Evolutionary conservation across 495 filamentous ascomycete genomes (phyloP).

Genomic region (Lentithecium fluviatile): DNA sequence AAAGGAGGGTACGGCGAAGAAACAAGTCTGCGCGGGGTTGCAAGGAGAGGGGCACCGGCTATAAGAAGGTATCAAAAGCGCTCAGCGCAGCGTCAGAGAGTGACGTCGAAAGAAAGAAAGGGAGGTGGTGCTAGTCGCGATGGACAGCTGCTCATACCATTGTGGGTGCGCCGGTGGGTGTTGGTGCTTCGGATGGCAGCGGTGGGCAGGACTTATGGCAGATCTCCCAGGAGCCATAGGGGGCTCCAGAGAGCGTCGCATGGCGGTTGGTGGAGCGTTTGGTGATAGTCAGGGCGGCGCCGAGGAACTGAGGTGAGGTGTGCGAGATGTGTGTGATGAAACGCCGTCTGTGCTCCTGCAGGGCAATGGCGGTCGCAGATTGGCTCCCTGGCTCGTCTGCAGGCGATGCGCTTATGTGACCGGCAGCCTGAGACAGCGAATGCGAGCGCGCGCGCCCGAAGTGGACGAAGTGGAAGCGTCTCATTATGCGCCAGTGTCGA

Average conservation of each 20-base stretch:
- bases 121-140: constrained; percentile 26
- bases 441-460: too few relatives aligned
- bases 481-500: too few relatives aligned
- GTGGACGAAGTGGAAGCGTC: too few relatives aligned
- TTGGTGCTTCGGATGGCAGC: neutral
- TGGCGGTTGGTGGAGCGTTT: constrained; percentile 22
- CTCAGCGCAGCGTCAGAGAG: constrained; percentile 18
- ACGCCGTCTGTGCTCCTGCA: neutral
- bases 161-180: neutral
- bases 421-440: too few relatives aligned
- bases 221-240: constrained; percentile 9
- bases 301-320: neutral
- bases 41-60: constrained; percentile 23
- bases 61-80: constrained; percentile 7
- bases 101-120: neutral
- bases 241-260: constrained; percentile 4
- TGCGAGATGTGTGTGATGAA: neutral
- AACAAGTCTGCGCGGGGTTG: constrained; percentile 22
- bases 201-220: neutral
- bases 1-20: constrained; percentile 14
- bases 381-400: neutral
- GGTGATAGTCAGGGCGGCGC: constrained; percentile 11
- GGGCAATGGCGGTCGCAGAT: neutral
- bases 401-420: too few relatives aligned
- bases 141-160: constrained; percentile 25